Evolutionary conservation across 345 rosid genomes (phyloP).

Genomic region (Citrus sinensis): DNA sequence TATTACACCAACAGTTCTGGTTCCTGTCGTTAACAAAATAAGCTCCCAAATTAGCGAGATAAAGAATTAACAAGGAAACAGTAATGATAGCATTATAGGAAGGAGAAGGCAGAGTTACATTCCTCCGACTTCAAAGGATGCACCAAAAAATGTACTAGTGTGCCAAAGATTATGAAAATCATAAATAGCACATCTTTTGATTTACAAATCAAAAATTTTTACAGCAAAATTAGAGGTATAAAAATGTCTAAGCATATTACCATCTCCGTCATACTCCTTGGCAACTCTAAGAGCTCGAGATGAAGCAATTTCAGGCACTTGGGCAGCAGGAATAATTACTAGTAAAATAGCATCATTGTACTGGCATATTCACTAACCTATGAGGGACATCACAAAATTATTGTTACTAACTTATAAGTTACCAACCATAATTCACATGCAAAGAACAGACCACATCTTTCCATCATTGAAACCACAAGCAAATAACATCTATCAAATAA

Average conservation of each 20-base stretch:
- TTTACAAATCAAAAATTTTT: not conserved
- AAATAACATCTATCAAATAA: not conserved
- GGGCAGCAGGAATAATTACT: slow-evolving; percentile 83
- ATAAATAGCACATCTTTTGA: not conserved
- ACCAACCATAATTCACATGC: not conserved
- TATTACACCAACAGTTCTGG: slow-evolving; percentile 89
- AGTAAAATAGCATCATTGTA: slow-evolving; percentile 91
- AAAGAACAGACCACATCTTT: slow-evolving; percentile 5
- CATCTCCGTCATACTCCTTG: slow-evolving; percentile 84
- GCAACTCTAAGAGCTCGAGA: slow-evolving; percentile 83
- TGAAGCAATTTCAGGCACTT: slow-evolving; percentile 86
- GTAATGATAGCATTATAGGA: not conserved
- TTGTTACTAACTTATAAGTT: slow-evolving; percentile 10
- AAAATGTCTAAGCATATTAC: slow-evolving; percentile 37
- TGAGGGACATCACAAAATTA: not conserved
- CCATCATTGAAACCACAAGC: not conserved
- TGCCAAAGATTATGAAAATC: not conserved
- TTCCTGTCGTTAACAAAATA: slow-evolving; percentile 42
- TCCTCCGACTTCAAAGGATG: not conserved
- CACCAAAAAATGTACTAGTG: not conserved
- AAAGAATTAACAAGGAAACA: not conserved
- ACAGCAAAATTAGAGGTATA: not conserved
- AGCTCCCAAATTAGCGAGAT: not conserved
- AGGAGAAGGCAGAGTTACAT: not conserved
- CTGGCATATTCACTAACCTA: slow-evolving; percentile 75